Evolutionary conservation across 1,284 basidiomycete genomes (phyloP).

Genomic region (Cutaneotrichosporon cutaneum): DNA sequence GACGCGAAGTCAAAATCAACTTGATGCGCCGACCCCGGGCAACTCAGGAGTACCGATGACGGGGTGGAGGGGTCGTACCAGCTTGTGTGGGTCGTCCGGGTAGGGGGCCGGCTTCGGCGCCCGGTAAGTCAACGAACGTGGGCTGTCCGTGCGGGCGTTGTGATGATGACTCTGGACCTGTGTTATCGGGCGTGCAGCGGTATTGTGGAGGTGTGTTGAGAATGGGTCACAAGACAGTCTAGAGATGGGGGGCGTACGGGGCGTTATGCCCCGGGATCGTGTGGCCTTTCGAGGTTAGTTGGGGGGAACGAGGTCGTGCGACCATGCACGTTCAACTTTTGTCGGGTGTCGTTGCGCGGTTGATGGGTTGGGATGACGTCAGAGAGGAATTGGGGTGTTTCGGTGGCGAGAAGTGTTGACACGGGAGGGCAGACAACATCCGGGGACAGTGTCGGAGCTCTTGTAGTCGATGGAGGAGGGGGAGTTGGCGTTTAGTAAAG

Average conservation of each 20-base stretch:
- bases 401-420: neutral
- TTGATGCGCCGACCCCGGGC: neutral
- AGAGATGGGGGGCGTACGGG: too few relatives aligned
- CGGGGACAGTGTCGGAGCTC: neutral
- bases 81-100: neutral
- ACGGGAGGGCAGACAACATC: neutral
- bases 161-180: neutral
- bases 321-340: conserved; percentile 7
- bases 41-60: neutral
- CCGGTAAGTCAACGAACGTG: neutral
- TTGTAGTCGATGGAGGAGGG: neutral
- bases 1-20: neutral
- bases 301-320: neutral
- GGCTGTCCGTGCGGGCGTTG: neutral
- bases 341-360: neutral
- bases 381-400: neutral
- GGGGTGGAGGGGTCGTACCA: neutral
- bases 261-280: too few relatives aligned
- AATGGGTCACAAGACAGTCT: neutral
- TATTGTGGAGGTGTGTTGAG: neutral
- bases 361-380: neutral
- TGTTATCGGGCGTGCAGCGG: neutral
- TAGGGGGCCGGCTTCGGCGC: neutral
- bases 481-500: neutral
- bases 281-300: neutral